Evolutionary conservation across 225 moss, liverwort and hornwort genomes (phyloP).

Genomic region (Sphagnum tenellum): DNA sequence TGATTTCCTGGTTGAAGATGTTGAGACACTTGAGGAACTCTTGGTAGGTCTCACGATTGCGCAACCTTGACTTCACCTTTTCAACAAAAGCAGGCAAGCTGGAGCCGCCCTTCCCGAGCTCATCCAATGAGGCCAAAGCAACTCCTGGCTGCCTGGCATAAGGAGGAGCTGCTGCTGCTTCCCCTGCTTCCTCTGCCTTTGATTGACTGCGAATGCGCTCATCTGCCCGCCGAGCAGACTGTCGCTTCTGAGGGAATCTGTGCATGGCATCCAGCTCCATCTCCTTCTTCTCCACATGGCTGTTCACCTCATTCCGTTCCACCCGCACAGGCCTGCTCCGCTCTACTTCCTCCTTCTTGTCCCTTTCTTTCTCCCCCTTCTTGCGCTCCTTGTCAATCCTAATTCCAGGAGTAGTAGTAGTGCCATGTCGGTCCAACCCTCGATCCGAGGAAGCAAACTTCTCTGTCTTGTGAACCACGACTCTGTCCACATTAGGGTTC

Average conservation of each 20-base stretch:
- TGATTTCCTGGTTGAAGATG: slow-evolving; percentile 95
- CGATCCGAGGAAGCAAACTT: too few relatives aligned
- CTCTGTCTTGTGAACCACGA: slow-evolving; percentile 4
- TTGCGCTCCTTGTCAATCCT: slow-evolving; percentile 21
- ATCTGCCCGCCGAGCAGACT: slow-evolving; percentile 81
- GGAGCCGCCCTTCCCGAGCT: slow-evolving; percentile 35
- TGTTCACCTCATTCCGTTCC: slow-evolving; percentile 27
- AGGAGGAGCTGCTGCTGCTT: slow-evolving; percentile 29
- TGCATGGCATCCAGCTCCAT: slow-evolving; percentile 66
- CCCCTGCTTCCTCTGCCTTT: slow-evolving; percentile 72
- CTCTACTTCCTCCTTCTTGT: slow-evolving; percentile 34
- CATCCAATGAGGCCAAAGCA: slow-evolving; percentile 38
- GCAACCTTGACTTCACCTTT: slow-evolving; percentile 80
- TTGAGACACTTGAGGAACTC: slow-evolving; percentile 94
- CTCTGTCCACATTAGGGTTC: slow-evolving; percentile 26
- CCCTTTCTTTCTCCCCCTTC: slow-evolving; percentile 38
- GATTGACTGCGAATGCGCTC: slow-evolving; percentile 91
- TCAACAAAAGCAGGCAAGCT: slow-evolving; percentile 51
- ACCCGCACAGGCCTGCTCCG: slow-evolving; percentile 11
- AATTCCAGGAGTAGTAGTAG: background rate
- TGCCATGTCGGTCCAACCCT: too few relatives aligned
- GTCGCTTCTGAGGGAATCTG: slow-evolving; percentile 64
- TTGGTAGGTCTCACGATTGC: slow-evolving; percentile 84
- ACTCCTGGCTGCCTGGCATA: slow-evolving; percentile 6
- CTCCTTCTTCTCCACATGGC: slow-evolving; percentile 48